Evolutionary conservation across 176 grass and related monocot species (phyloP), one percentile per base, ranked within the genome.

Genomic region (Rhynchospora pubera): DNA sequence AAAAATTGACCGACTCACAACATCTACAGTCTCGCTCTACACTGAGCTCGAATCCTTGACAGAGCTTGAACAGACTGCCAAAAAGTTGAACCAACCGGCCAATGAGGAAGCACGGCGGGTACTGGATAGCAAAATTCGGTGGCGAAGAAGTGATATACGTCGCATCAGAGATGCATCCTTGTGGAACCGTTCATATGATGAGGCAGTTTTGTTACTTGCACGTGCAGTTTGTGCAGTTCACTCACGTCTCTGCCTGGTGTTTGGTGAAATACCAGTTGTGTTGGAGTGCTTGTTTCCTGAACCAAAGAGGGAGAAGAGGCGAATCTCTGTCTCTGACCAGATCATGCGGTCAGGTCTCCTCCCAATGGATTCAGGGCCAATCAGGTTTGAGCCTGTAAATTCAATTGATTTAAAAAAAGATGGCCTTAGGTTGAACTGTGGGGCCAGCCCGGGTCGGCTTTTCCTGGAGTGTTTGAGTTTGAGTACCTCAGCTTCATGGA

Each of bases 381-480:
- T 89, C 74, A 48, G 18, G 57, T 84, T 92, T 84, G 47, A 88
- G 82, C 57, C 86, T 84, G 57, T 73, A 92, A 45, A 51, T 21
- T 60, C 88, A 60, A 52, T 19, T 90, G 6, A 72, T 83, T 61
- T 28, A 14, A 6, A 88, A 90, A 11, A 46, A 5, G 34, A 46
- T 65, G 0, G 68, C 62, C 72, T 90, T 12, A 84, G 87, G 58
- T 83, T 92, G 1, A 83, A 83, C 60, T 93, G 96, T 8, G 87
- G 87, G 34, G 84, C 89, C 3, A 91, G 83, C 75, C 87, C 93
- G 0, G 80, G 96, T 4, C 92, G 74, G 78, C 79, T 95, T 78
- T 95, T 99, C 88, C 89, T 91, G 87, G 96, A 93, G 47, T 99
- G 96, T 79, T 67, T 99, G 53, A 95, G 92, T 81, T 52, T 95